Evolutionary conservation across 1,139 yeast species (phyloP), one percentile per base, ranked within the genome.

Genomic region (Geotrichum carabidarum): DNA sequence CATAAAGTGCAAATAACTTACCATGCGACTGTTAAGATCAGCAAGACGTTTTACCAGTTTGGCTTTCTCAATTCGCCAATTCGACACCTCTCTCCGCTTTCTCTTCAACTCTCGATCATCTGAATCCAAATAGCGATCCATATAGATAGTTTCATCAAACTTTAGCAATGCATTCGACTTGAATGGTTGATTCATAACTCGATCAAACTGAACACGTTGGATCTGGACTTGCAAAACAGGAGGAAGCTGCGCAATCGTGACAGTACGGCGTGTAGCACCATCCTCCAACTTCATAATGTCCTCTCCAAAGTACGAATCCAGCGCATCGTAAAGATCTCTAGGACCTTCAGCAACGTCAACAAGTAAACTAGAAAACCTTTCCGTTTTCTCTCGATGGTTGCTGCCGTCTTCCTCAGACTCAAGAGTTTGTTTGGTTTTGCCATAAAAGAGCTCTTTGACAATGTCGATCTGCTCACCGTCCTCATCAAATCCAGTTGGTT

Each of bases 281-380:
- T 81, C 85, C 44, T 86, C 94, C 53, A 86, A 77, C 48, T 80
- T 78, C 1, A 83, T 79, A 44, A 85, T 70, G 59, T 84, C 89
- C 58, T 88, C 96, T 51, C 84, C 84, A 68, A 90, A 90, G 63
- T 84, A 87, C 36, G 82, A 80, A 68, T 91, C 98, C 50, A 93
- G 76, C 0, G 98, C 94, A 66, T 89, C 97, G 67, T 93, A 91
- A 12, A 93, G 80, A 66, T 87, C 86, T 62, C 84, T 82, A 1
- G 98, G 96, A 57, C 89, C 94, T 60, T 86, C 93, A 50, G 91
- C 86, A 45, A 91, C 84, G 61, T 89, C 91, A 31, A 91, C 90
- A 60, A 90, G 79, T 60, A 93, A 73, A 61, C 91, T 86, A 56
- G 86, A 78, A 63, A 88, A 91, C 54, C 96, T 72, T 65, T 90